Percentiles rank a stretch among this genome's conserved stretches.
Conservation (phyloP, 1,284 basidiomycete genomes). For the Coniophora puteana region DNA sequence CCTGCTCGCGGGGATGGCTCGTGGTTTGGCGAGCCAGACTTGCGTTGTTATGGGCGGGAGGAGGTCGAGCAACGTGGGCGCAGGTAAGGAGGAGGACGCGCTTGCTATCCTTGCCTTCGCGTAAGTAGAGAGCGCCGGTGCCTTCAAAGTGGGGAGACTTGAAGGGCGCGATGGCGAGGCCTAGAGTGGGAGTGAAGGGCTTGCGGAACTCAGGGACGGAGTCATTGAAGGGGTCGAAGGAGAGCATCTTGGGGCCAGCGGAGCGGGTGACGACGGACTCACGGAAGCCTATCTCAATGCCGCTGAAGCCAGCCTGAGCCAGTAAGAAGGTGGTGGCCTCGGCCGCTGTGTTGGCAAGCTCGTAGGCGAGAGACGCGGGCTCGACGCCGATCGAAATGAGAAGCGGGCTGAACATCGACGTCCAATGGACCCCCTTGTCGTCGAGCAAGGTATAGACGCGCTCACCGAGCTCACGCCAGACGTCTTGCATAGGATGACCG, state of each 20-base stretch:
- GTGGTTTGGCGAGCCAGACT: conserved; percentile 14
- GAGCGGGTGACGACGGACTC: conserved; percentile 10
- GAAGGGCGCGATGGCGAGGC: conserved; percentile 29
- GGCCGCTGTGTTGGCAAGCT: conserved; percentile 22
- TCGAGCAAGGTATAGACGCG: conserved; percentile 18
- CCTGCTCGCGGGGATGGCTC: conserved; percentile 15
- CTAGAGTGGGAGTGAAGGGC: conserved; percentile 29
- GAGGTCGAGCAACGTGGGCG: conserved; percentile 26
- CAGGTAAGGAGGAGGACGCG: conserved; percentile 28
- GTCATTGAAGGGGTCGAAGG: conserved; percentile 14
- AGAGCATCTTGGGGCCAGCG: conserved; percentile 22
- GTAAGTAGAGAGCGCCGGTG: conserved; percentile 31
- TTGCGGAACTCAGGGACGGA: conserved; percentile 20
- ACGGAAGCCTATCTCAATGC: conserved; percentile 2
- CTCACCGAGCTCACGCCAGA: conserved; percentile 17
- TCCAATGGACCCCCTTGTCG: conserved; percentile 15
- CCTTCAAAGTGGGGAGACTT: conserved; percentile 22
- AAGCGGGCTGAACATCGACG: conserved; percentile 17
- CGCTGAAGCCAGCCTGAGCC: conserved; percentile 13
- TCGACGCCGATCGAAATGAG: conserved; percentile 26
- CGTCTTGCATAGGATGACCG: conserved; percentile 20
- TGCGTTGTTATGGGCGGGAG: conserved; percentile 8
- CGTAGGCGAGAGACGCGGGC: conserved; percentile 21
- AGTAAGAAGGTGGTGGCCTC: conserved; percentile 6
- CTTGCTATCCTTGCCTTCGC: conserved; percentile 15